phyloP scores from a whole-genome alignment of 495 filamentous ascomycete genomes.

The Monascus purpureus region DNA sequence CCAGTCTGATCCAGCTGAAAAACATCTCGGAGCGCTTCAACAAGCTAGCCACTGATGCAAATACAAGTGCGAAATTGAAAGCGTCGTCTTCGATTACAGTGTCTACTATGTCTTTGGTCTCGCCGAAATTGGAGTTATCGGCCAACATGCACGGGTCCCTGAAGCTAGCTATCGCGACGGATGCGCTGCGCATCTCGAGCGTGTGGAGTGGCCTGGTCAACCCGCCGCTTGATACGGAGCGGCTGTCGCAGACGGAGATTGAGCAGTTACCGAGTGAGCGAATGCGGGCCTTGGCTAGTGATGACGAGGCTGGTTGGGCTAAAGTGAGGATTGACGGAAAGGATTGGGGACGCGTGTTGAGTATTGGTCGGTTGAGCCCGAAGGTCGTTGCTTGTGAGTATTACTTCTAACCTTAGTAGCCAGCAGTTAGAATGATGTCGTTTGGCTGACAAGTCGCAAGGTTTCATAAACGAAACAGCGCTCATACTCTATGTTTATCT shows the following conservation, averaged over 20 bases:
- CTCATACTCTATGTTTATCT: slow-evolving; percentile 89
- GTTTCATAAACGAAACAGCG: slow-evolving; percentile 62
- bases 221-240: slow-evolving; percentile 63
- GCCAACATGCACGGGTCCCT: slow-evolving; percentile 90
- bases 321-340: slow-evolving; percentile 77
- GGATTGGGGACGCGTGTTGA: slow-evolving; percentile 83
- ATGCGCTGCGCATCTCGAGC: slow-evolving; percentile 66
- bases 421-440: too few relatives aligned
- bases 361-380: slow-evolving; percentile 75
- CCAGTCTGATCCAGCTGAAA: slow-evolving; percentile 70
- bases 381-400: slow-evolving; percentile 76
- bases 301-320: slow-evolving; percentile 61
- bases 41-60: slow-evolving; percentile 44
- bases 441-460: too few relatives aligned
- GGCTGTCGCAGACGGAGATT: slow-evolving; percentile 49
- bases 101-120: slow-evolving; percentile 9
- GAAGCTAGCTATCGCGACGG: slow-evolving; percentile 57
- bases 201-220: slow-evolving; percentile 73
- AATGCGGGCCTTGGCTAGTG: slow-evolving; percentile 38
- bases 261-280: slow-evolving; percentile 59
- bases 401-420: slow-evolving; percentile 1
- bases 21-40: slow-evolving; percentile 89
- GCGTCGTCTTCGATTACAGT: not conserved
- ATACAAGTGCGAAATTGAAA: slow-evolving; percentile 11
- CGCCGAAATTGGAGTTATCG: slow-evolving; percentile 60